A percentile compares a stretch with the other conserved stretches of the same genome.
Evolutionary conservation across 2,329 filamentous ascomycete species (phyloP).

Genomic region (Colletotrichum australisinense): DNA sequence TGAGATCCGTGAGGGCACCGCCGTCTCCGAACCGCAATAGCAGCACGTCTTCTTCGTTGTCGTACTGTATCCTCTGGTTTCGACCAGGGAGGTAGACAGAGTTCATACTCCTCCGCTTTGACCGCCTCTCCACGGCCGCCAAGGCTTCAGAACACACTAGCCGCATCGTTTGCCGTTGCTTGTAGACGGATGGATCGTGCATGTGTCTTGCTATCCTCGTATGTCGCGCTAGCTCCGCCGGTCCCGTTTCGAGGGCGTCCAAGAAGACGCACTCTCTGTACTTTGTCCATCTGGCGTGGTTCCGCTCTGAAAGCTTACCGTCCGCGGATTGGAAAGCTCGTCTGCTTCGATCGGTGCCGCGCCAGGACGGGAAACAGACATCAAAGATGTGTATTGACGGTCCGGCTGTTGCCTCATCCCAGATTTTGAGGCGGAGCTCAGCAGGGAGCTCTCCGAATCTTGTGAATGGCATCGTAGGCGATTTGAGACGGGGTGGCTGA

Average conservation of each 20-base stretch:
- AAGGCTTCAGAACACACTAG: slow-evolving; percentile 32
- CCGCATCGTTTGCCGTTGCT: slow-evolving; percentile 9
- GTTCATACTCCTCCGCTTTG: slow-evolving; percentile 32
- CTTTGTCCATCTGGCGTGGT: slow-evolving; percentile 11
- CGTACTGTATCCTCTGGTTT: slow-evolving; percentile 38
- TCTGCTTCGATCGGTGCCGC: slow-evolving; percentile 9
- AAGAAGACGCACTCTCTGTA: slow-evolving; percentile 30
- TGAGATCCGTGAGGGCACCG: slow-evolving; percentile 18
- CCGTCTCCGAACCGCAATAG: slow-evolving; percentile 42
- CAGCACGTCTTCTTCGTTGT: slow-evolving; percentile 41
- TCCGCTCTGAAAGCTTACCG: background rate
- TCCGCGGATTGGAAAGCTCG: slow-evolving; percentile 12
- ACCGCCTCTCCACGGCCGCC: background rate
- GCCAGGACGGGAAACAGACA: slow-evolving; percentile 42
- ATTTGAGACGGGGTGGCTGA: background rate
- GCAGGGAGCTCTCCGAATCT: slow-evolving; percentile 24
- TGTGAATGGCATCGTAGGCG: slow-evolving; percentile 44
- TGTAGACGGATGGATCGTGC: slow-evolving; percentile 23
- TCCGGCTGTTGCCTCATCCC: slow-evolving; percentile 28
- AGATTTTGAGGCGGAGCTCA: slow-evolving; percentile 31
- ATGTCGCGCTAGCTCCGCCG: background rate
- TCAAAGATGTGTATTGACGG: slow-evolving; percentile 44
- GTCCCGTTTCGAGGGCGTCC: slow-evolving; percentile 14
- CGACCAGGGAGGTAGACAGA: slow-evolving; percentile 42
- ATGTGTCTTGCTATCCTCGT: slow-evolving; percentile 18